Conservation (phyloP, 2,329 filamentous ascomycete genomes). For the Trichoderma hamatum region DNA sequence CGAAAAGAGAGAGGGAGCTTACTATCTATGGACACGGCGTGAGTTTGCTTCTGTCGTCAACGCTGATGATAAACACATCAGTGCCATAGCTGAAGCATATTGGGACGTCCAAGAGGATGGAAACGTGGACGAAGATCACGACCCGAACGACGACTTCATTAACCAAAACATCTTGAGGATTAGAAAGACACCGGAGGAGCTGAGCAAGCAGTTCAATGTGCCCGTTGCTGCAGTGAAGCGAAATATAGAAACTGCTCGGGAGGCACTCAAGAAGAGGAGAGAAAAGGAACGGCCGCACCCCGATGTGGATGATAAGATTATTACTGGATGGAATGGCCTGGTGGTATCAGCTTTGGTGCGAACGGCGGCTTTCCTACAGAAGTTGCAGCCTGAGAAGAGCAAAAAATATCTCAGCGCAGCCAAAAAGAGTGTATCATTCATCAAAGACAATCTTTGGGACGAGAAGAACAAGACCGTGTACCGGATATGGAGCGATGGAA, state of each 20-base stretch:
- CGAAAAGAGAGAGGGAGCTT: constrained; percentile 88
- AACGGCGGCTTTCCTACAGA: constrained; percentile 68
- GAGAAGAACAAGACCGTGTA: constrained; percentile 63
- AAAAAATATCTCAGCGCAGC: constrained; percentile 67
- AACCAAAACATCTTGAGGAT: constrained; percentile 88
- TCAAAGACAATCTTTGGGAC: constrained; percentile 75
- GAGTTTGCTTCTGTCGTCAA: constrained; percentile 78
- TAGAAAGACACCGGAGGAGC: constrained; percentile 64
- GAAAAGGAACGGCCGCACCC: constrained; percentile 76
- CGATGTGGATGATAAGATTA: constrained; percentile 82
- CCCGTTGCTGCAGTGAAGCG: constrained; percentile 68
- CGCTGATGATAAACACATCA: constrained; percentile 56
- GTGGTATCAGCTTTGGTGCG: constrained; percentile 82
- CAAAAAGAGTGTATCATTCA: constrained; percentile 69
- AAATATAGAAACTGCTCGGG: constrained; percentile 67
- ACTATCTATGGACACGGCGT: constrained; percentile 89
- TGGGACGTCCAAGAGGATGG: constrained; percentile 84
- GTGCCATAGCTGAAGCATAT: constrained; percentile 76
- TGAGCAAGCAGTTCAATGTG: constrained; percentile 76
- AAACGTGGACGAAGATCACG: constrained; percentile 80
- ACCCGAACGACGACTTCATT: constrained; percentile 91
- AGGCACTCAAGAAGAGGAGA: constrained; percentile 70
- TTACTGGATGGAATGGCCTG: constrained; percentile 86
- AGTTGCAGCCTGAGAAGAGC: constrained; percentile 60
- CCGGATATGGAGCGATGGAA: constrained; percentile 71